A percentile compares a stretch with the other conserved stretches of the same genome.
These are phyloP conservation scores for Psilocybe cyanescens DNA, from an alignment of 768 basidiomycete genomes.

Conservation along the genomic window DNA sequence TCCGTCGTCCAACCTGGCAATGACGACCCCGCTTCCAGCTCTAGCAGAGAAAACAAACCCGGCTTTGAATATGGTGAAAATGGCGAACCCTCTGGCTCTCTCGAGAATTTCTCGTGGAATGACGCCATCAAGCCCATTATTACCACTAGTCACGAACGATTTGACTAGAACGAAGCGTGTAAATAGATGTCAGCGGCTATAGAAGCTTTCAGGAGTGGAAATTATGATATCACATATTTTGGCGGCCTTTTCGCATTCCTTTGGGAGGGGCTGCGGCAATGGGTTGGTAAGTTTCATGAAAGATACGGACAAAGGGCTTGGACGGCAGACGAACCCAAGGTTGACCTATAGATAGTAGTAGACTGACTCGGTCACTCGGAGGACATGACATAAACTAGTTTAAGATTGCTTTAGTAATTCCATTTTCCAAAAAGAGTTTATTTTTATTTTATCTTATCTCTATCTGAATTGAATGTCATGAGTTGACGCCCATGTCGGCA, in stretches of 20 bases:
- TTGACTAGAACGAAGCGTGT: constrained; percentile 52
- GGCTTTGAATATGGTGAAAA: constrained; percentile 87
- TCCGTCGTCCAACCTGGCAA: constrained; percentile 81
- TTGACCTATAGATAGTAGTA: background rate
- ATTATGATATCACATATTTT: constrained; percentile 64
- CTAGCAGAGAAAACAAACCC: constrained; percentile 75
- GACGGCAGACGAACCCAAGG: background rate
- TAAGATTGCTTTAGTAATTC: background rate
- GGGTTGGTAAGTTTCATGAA: constrained; percentile 53
- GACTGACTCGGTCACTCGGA: background rate
- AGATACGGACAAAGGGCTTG: background rate
- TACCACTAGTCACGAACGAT: constrained; percentile 80
- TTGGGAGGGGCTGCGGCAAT: constrained; percentile 64
- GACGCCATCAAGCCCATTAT: constrained; percentile 84
- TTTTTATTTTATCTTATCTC: constrained; percentile 7
- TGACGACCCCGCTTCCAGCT: constrained; percentile 87
- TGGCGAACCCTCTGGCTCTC: constrained; percentile 78
- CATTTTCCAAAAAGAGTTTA: background rate
- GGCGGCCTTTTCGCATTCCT: constrained; percentile 87
- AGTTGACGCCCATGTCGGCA: constrained; percentile 15
- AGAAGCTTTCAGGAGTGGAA: background rate
- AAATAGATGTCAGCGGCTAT: constrained; percentile 6
- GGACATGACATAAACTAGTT: constrained; percentile 1
- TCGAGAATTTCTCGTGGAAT: constrained; percentile 54
- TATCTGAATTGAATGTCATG: background rate